Percentiles rank a stretch among this genome's conserved stretches.
phyloP scores from a whole-genome alignment of 192 early-diverging fungal species.

The Coemansia sp. region DNA sequence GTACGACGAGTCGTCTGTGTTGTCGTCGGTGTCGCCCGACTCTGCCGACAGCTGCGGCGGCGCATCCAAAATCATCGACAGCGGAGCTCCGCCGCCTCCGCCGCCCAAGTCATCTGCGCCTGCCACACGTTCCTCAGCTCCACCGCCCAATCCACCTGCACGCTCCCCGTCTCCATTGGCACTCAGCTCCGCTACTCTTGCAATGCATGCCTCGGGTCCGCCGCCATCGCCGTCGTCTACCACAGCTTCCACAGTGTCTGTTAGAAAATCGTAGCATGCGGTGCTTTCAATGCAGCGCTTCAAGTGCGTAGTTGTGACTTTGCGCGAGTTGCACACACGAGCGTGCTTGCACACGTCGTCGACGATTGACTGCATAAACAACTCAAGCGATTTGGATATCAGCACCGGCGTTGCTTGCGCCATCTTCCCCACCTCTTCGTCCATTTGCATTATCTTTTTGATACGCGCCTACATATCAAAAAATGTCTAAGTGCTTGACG shows the following conservation, averaged over 20 bases:
- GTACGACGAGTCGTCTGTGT: constrained; percentile 23
- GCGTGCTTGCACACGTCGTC: constrained; percentile 84
- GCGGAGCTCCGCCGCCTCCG: constrained; percentile 51
- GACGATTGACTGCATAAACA: constrained; percentile 93
- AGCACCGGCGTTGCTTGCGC: constrained; percentile 95
- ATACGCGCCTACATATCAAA: constrained; percentile 83
- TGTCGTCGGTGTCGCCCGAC: constrained; percentile 31
- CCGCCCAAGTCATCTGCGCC: constrained; percentile 31
- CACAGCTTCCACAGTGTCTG: constrained; percentile 80
- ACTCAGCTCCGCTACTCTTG: constrained; percentile 42
- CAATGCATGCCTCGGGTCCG: constrained; percentile 38
- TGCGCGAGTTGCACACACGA: constrained; percentile 73
- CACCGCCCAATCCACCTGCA: constrained; percentile 22
- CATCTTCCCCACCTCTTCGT: constrained; percentile 99
- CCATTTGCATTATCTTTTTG: constrained; percentile 99
- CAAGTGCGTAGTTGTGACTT: constrained; percentile 84
- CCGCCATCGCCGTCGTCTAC: constrained; percentile 65
- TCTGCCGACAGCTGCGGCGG: constrained; percentile 20
- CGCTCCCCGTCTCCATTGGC: constrained; percentile 2
- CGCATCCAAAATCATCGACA: constrained; percentile 46
- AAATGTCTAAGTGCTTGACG: not conserved
- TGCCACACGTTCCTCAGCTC: not conserved
- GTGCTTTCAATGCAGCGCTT: constrained; percentile 71
- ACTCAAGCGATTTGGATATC: constrained; percentile 85
- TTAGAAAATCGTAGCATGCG: constrained; percentile 93